These are phyloP conservation scores for Cercospora citrullina DNA, from an alignment of 2,329 filamentous ascomycete genomes.

Conservation along the genomic window DNA sequence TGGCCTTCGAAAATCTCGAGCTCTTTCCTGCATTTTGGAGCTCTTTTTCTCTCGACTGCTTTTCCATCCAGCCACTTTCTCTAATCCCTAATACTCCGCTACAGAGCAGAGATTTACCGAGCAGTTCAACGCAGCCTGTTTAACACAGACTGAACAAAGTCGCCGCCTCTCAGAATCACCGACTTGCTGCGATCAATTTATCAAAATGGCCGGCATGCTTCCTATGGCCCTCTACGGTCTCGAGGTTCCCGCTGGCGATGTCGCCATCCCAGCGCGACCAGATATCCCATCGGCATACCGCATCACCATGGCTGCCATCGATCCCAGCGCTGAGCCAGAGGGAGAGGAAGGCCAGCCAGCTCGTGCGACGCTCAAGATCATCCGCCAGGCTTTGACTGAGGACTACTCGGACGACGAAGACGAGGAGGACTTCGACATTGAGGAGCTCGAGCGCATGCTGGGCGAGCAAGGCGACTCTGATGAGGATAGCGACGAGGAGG, in stretches of 20 bases:
- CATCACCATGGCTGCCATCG: slow-evolving; percentile 97
- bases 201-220: slow-evolving; percentile 32
- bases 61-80: neutral
- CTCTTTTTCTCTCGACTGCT: slow-evolving; percentile 5
- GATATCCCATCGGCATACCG: slow-evolving; percentile 87
- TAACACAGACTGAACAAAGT: slow-evolving; percentile 24
- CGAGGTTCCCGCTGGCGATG: slow-evolving; percentile 80
- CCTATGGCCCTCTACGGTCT: slow-evolving; percentile 85
- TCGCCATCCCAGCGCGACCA: slow-evolving; percentile 74
- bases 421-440: slow-evolving; percentile 54
- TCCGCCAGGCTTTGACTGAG: slow-evolving; percentile 68
- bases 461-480: slow-evolving; percentile 55
- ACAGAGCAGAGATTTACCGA: neutral
- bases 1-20: slow-evolving; percentile 9
- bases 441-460: slow-evolving; percentile 56
- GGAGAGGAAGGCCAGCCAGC: slow-evolving; percentile 52
- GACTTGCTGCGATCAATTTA: neutral
- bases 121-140: neutral
- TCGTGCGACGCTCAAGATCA: slow-evolving; percentile 86
- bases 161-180: neutral
- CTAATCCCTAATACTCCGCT: neutral
- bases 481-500: slow-evolving; percentile 64
- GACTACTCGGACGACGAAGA: slow-evolving; percentile 68
- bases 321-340: slow-evolving; percentile 70
- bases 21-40: slow-evolving; percentile 1